Percentiles rank a stretch among this genome's conserved stretches.
phyloP scores from a whole-genome alignment of 2,329 filamentous ascomycete genomes.

The Xylariaceae sp. region DNA sequence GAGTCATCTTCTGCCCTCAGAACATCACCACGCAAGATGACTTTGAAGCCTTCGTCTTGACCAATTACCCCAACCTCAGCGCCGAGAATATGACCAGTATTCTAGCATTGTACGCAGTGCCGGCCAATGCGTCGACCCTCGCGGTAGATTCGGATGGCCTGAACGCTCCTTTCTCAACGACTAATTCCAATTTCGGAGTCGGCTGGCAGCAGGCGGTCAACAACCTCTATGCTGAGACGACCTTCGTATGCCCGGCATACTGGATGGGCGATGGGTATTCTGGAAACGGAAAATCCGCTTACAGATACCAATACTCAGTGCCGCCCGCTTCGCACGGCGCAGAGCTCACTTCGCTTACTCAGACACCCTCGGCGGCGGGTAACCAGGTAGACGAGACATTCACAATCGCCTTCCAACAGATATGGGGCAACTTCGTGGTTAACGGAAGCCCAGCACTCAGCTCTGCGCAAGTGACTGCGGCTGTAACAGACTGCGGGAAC shows the following conservation, averaged over 20 bases:
- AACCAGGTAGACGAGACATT: constrained; percentile 22
- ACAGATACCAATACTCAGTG: constrained; percentile 48
- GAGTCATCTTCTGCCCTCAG: constrained; percentile 25
- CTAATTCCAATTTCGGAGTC: constrained; percentile 43
- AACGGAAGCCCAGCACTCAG: constrained; percentile 38
- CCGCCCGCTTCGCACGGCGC: constrained; percentile 37
- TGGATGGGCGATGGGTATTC: constrained; percentile 50
- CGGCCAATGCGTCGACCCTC: constrained; percentile 21
- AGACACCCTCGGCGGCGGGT: constrained; percentile 18
- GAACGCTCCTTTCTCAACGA: constrained; percentile 43
- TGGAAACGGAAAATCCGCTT: constrained; percentile 29
- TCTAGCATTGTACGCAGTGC: constrained; percentile 29
- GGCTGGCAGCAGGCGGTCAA: constrained; percentile 53
- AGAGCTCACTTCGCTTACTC: constrained; percentile 37
- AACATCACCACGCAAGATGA: constrained; percentile 29
- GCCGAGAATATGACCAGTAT: constrained; percentile 30
- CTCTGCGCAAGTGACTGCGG: constrained; percentile 25
- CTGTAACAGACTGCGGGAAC: constrained; percentile 25
- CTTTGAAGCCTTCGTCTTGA: constrained; percentile 30
- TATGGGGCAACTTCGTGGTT: constrained; percentile 46
- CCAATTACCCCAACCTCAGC: constrained; percentile 33
- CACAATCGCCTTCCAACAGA: constrained; percentile 37
- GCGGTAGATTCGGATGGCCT: constrained; percentile 37
- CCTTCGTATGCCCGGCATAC: constrained; percentile 53
- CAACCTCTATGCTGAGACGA: constrained; percentile 52